Conservation (phyloP, 1,284 basidiomycete species). For the Cryptococcus hybrid region DNA sequence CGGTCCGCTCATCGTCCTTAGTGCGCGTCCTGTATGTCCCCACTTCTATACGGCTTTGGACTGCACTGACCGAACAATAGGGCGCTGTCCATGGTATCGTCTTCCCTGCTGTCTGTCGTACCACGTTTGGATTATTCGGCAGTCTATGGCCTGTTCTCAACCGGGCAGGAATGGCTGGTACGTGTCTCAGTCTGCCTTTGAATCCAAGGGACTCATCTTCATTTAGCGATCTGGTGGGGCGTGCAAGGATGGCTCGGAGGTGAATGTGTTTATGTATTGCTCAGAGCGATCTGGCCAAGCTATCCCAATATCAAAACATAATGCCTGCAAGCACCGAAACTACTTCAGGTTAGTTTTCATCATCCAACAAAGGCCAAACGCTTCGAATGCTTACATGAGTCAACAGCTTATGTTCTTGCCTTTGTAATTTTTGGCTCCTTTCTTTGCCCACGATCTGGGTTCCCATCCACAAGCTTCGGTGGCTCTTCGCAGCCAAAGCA, state of each 20-base stretch:
- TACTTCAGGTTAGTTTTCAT: slow-evolving; percentile 52
- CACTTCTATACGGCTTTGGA: background rate
- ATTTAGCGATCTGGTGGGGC: background rate
- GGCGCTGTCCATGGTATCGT: slow-evolving; percentile 70
- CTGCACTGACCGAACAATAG: background rate
- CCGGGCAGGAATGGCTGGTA: slow-evolving; percentile 54
- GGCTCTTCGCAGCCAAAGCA: slow-evolving; percentile 78
- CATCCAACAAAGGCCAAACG: background rate
- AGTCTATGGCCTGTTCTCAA: slow-evolving; percentile 80
- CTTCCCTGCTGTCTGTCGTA: slow-evolving; percentile 74
- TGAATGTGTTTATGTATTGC: slow-evolving; percentile 61
- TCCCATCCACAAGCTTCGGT: slow-evolving; percentile 74
- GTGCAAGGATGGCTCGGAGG: slow-evolving; percentile 69
- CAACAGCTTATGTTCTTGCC: slow-evolving; percentile 54
- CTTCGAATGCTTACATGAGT: background rate
- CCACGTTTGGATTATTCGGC: slow-evolving; percentile 66
- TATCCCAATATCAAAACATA: slow-evolving; percentile 67
- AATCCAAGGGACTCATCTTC: no score
- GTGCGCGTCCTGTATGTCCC: slow-evolving; percentile 66
- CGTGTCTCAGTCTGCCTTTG: slow-evolving; percentile 53
- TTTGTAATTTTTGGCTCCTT: slow-evolving; percentile 84
- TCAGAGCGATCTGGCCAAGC: slow-evolving; percentile 67
- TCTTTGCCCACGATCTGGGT: slow-evolving; percentile 77
- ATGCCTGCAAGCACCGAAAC: slow-evolving; percentile 62
- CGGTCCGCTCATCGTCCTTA: slow-evolving; percentile 71